Evolutionary conservation across 2,329 filamentous ascomycete genomes (phyloP).

Genomic region (Microcyclosporella mali): DNA sequence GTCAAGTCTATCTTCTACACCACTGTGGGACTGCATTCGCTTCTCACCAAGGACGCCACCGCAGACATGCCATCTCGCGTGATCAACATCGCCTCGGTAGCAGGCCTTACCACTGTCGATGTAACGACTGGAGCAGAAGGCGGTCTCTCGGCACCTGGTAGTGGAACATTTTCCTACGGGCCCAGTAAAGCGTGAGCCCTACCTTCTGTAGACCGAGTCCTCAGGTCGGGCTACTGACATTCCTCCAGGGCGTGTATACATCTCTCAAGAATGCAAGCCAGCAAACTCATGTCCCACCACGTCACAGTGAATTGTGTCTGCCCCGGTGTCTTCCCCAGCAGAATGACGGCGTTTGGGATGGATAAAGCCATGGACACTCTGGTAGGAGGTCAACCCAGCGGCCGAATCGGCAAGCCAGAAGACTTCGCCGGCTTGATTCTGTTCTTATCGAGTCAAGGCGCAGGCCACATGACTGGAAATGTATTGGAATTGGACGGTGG

Average conservation of each 20-base stretch:
- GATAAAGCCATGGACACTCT: constrained; percentile 45
- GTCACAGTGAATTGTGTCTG: constrained; percentile 53
- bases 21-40: constrained; percentile 41
- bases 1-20: constrained; percentile 39
- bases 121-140: constrained; percentile 43
- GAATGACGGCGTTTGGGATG: constrained; percentile 49
- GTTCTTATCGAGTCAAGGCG: constrained; percentile 37
- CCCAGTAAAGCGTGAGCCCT: constrained; percentile 37
- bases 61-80: constrained; percentile 39
- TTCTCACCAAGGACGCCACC: constrained; percentile 39
- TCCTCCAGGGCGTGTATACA: constrained; percentile 42
- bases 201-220: too few species aligned
- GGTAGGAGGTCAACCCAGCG: constrained; percentile 41
- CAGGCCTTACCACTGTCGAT: constrained; percentile 40
- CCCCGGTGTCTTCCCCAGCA: constrained; percentile 48
- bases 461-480: constrained; percentile 45
- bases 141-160: constrained; percentile 46
- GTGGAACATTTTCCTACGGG: constrained; percentile 40
- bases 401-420: constrained; percentile 42
- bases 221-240: too few species aligned
- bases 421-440: constrained; percentile 44
- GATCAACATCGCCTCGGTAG: constrained; percentile 44
- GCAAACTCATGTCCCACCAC: constrained; percentile 47
- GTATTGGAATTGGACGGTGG: constrained; percentile 46
- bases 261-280: constrained; percentile 49